Conservation (phyloP, 177 flowering plant genomes). For the Vitis hybrid region DNA sequence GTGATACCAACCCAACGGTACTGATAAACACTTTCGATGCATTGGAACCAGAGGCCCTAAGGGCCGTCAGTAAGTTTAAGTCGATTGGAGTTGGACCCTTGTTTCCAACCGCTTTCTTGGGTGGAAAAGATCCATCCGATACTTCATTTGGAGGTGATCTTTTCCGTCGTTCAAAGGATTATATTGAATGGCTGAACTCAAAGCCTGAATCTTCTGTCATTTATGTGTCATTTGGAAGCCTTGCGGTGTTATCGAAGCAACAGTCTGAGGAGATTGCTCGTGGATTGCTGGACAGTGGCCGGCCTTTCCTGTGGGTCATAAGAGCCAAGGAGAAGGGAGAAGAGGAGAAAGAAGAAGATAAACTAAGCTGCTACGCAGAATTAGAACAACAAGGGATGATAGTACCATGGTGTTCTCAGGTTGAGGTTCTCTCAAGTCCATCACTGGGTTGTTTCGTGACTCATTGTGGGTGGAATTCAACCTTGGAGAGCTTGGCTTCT, state of each 20-base stretch:
- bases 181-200: slow-evolving; percentile 15
- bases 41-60: slow-evolving; percentile 8
- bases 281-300: slow-evolving; percentile 14
- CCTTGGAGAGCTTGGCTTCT: too few relatives aligned
- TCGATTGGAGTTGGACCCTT: neutral
- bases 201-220: neutral
- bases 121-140: neutral
- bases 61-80: slow-evolving; percentile 15
- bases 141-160: slow-evolving; percentile 1
- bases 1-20: neutral
- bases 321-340: neutral
- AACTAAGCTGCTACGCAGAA: neutral
- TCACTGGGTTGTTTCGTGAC: slow-evolving; percentile 32
- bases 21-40: slow-evolving; percentile 19
- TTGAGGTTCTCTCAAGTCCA: slow-evolving; percentile 24
- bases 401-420: slow-evolving; percentile 36
- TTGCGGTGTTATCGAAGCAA: too few relatives aligned
- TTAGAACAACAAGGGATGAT: slow-evolving; percentile 17
- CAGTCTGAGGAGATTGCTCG: slow-evolving; percentile 14
- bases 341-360: neutral
- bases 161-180: slow-evolving; percentile 19
- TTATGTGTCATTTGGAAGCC: too few relatives aligned
- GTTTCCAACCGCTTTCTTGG: slow-evolving; percentile 5
- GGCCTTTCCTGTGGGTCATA: slow-evolving; percentile 25
- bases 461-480: too few relatives aligned